A percentile compares a stretch with the other conserved stretches of the same genome.
phyloP scores from a whole-genome alignment of 768 basidiomycete species.

The Wakefieldia striispora region DNA sequence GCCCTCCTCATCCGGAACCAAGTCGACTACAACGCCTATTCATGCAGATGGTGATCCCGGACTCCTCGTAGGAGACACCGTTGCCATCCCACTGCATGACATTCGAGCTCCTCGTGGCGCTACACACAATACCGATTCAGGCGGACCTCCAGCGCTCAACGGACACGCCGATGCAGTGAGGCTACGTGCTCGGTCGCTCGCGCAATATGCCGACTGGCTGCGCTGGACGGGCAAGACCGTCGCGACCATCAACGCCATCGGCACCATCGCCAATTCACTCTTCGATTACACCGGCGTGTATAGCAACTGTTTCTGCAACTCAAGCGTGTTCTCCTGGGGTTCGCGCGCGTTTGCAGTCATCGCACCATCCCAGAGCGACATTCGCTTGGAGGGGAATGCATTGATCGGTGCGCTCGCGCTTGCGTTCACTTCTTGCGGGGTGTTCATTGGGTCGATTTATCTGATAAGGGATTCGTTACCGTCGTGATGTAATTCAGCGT shows the following conservation, averaged over 20 bases:
- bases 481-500: neutral
- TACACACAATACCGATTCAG: neutral
- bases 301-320: constrained; percentile 30
- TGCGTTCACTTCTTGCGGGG: constrained; percentile 17
- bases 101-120: neutral
- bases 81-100: neutral
- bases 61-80: neutral
- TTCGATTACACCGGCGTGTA: constrained; percentile 31
- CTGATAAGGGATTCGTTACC: constrained; percentile 25
- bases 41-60: neutral
- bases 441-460: constrained; percentile 31
- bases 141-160: neutral
- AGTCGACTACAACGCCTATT: neutral
- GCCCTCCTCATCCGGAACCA: too few relatives aligned
- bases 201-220: constrained; percentile 12
- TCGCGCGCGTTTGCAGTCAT: constrained; percentile 34
- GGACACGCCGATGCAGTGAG: neutral
- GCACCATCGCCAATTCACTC: constrained; percentile 25
- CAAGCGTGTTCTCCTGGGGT: constrained; percentile 22
- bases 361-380: constrained; percentile 7
- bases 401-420: constrained; percentile 40
- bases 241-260: constrained; percentile 28
- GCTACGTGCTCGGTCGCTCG: neutral
- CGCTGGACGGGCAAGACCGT: constrained; percentile 28
- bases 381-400: constrained; percentile 25